These are phyloP conservation scores for Candida odintsovae DNA, from an alignment of 805 yeast species.

Conservation along the genomic window DNA sequence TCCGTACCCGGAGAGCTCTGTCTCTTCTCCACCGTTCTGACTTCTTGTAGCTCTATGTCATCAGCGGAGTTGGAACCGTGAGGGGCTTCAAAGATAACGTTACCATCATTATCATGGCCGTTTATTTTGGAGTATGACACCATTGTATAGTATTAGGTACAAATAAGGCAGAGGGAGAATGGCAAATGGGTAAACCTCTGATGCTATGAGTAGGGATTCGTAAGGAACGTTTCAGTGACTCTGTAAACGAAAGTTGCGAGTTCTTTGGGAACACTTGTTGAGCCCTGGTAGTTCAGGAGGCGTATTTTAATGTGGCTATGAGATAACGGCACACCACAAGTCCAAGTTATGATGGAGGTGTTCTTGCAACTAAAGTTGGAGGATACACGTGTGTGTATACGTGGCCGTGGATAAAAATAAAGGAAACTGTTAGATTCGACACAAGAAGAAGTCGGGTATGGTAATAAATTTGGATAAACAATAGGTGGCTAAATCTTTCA, in stretches of 20 bases:
- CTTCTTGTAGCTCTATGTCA: constrained; percentile 5
- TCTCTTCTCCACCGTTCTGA: background rate
- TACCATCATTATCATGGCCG: background rate
- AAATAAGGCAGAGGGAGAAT: background rate
- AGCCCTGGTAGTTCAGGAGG: no score
- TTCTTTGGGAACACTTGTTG: no score
- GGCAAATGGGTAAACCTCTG: background rate
- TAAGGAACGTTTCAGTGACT: no score
- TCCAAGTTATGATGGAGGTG: no score
- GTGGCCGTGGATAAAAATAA: background rate
- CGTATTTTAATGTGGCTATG: no score
- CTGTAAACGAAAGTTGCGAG: no score
- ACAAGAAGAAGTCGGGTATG: background rate
- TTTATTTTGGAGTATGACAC: constrained; percentile 3
- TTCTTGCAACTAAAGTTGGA: no score
- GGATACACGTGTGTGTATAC: no score
- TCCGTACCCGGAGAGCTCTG: background rate
- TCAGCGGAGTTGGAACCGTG: background rate
- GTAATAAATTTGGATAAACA: no score
- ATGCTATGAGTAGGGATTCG: no score
- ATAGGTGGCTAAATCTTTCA: background rate
- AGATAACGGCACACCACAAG: no score
- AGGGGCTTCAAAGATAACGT: constrained; percentile 7
- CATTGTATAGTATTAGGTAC: constrained; percentile 1
- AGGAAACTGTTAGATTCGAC: background rate